A percentile compares a stretch with the other conserved stretches of the same genome.
phyloP scores from a whole-genome alignment of 495 filamentous ascomycete species.

The Podospora anserina region DNA sequence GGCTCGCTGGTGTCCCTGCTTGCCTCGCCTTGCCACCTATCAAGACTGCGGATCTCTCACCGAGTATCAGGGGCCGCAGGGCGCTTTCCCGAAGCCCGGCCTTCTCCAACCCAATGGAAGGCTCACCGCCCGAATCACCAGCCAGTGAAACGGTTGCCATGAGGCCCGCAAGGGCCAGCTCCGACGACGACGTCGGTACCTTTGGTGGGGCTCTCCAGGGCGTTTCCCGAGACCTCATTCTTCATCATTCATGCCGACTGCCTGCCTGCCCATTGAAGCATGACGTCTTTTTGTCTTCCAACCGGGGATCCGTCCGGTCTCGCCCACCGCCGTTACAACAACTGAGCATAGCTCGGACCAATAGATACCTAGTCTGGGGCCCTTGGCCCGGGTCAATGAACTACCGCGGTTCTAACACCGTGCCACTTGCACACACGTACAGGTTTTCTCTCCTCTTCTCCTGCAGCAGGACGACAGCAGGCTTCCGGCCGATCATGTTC shows the following conservation, averaged over 20 bases:
- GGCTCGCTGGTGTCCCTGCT: constrained; percentile 17
- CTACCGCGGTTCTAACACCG: neutral
- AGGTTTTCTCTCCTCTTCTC: neutral
- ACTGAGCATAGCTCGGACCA: neutral
- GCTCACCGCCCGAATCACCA: constrained; percentile 28
- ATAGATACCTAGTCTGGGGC: neutral
- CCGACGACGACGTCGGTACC: neutral
- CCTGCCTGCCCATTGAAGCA: neutral
- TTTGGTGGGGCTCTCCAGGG: constrained; percentile 11
- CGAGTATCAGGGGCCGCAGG: constrained; percentile 17
- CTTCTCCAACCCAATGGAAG: constrained; percentile 14
- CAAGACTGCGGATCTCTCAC: constrained; percentile 16
- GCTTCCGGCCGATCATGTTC: neutral
- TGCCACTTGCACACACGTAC: neutral
- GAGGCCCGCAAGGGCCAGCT: constrained; percentile 12
- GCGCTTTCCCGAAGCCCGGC: constrained; percentile 26
- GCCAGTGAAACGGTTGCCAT: constrained; percentile 9
- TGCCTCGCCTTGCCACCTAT: constrained; percentile 15
- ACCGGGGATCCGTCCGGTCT: neutral
- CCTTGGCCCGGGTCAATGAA: neutral
- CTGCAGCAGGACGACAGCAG: neutral
- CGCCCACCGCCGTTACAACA: neutral
- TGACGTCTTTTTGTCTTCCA: constrained; percentile 7
- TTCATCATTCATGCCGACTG: neutral
- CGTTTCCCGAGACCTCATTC: constrained; percentile 9